phyloP scores from a whole-genome alignment of 73 alveolate genomes.

The Tetrahymena elliotti region DNA sequence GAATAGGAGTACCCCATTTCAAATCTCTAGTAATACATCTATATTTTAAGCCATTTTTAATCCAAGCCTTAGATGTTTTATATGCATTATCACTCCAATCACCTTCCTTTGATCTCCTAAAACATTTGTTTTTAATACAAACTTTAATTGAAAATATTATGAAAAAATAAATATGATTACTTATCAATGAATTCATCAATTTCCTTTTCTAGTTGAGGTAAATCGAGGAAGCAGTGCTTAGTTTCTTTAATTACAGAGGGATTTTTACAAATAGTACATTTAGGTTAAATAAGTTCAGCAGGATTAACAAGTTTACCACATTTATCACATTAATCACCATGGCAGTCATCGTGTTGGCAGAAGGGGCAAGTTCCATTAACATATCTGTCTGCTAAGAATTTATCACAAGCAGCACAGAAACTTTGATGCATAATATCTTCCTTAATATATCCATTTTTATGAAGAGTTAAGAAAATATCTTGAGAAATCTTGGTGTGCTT shows the following conservation, averaged over 20 bases:
- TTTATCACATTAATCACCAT: constrained; percentile 97
- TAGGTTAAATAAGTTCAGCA: constrained; percentile 81
- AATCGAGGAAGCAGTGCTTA: constrained; percentile 77
- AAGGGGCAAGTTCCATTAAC: constrained; percentile 91
- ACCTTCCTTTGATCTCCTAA: constrained; percentile 69
- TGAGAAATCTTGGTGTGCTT: constrained; percentile 83
- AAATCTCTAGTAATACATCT: constrained; percentile 96
- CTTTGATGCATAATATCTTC: constrained; percentile 77
- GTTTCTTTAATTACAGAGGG: constrained; percentile 71
- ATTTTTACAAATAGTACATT: constrained; percentile 75
- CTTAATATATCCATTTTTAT: constrained; percentile 62
- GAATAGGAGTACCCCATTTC: constrained; percentile 98
- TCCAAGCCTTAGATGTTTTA: constrained; percentile 69
- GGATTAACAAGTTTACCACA: constrained; percentile 93
- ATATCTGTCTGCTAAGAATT: constrained; percentile 92
- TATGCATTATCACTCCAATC: constrained; percentile 84
- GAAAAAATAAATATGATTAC: not conserved
- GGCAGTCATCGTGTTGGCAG: constrained; percentile 86
- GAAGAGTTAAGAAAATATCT: constrained; percentile 77
- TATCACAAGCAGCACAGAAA: constrained; percentile 75
- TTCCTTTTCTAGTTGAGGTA: constrained; percentile 41
- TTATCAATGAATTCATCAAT: not conserved
- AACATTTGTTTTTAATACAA: constrained; percentile 69
- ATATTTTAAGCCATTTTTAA: constrained; percentile 85
- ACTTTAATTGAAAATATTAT: constrained; percentile 44